Conservation (phyloP, 768 basidiomycete species). For the Tephrocybe sp. region DNA sequence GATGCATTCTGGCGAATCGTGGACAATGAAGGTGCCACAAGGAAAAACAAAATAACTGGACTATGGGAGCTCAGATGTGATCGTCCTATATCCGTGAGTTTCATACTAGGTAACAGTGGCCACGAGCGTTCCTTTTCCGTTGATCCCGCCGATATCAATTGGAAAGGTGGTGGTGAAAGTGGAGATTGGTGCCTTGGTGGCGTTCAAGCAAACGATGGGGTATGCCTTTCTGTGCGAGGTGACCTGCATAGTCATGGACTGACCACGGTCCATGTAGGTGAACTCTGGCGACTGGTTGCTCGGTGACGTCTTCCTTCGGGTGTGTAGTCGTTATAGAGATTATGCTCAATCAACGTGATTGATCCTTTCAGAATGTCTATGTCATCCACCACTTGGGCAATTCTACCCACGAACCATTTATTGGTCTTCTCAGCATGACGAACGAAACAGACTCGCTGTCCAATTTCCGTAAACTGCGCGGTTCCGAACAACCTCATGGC, state of each 20-base stretch:
- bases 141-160: slow-evolving; percentile 53
- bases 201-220: slow-evolving; percentile 52
- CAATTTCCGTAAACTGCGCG: slow-evolving; percentile 42
- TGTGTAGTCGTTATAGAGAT: slow-evolving; percentile 13
- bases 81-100: slow-evolving; percentile 42
- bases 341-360: not conserved
- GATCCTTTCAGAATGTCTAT: slow-evolving; percentile 49
- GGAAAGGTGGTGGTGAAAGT: slow-evolving; percentile 39
- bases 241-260: not conserved
- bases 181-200: slow-evolving; percentile 59
- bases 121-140: slow-evolving; percentile 32
- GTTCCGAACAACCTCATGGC: slow-evolving; percentile 30
- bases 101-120: slow-evolving; percentile 41
- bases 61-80: slow-evolving; percentile 55
- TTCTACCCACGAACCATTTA: slow-evolving; percentile 34
- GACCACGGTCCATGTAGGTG: slow-evolving; percentile 17
- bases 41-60: slow-evolving; percentile 32
- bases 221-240: slow-evolving; percentile 20
- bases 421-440: slow-evolving; percentile 48
- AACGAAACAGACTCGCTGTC: slow-evolving; percentile 33
- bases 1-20: slow-evolving; percentile 49
- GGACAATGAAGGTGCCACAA: slow-evolving; percentile 35
- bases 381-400: slow-evolving; percentile 46
- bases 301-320: slow-evolving; percentile 58
- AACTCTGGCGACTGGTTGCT: slow-evolving; percentile 61